Evolutionary conservation across 73 alveolate genomes (phyloP), one percentile per base, ranked within the genome.

Genomic region (Paramecium octaurelia): DNA sequence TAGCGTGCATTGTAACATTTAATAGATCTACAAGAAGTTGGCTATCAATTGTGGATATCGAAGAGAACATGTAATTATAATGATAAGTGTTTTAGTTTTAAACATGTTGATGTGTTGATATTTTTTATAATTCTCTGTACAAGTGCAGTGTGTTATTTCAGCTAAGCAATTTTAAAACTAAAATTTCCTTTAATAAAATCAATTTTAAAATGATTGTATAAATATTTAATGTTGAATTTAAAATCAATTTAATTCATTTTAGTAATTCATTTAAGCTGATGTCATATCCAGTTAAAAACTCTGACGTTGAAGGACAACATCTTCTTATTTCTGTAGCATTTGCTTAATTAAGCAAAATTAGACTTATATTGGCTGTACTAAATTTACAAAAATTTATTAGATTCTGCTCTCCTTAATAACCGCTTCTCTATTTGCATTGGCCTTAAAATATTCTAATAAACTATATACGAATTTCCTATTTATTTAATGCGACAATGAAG

Each of bases 281-380:
- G 70, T 14, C 34, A 20, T 73, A 24, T 36, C 36, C 58, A 38
- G 88, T 75, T 8, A 75, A 75, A 18, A 75, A 75, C 88, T 75
- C 88, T 10, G 88, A 75, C 3, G 20, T 75, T 3, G 88, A 75
- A 34, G 88, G 88, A 8, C 43, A 75, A 35, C 88, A 75, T 75
- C 12, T 58, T 40, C 18, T 75, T 29, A 2, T 11, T 8, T 23
- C 10, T 31, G 68, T 75, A 7, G 6, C 68, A 14, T 60, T 60
- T 11, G 88, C 20, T 34, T 23, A 35, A 75, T 27, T 75, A 8
- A 23, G 36, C 16, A 75, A 75, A 75, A 2, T 38, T 10, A 31
- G 88, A 42, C 58, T 75, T 5, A 31, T 35, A 12, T 5, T 42
- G 8, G 88, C 88, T 8, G 88, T 75, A 75, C 8, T 31, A 2